Base-by-base conservation (phyloP, 2,329 filamentous ascomycete species). In the Phialocephala sp. region DNA sequence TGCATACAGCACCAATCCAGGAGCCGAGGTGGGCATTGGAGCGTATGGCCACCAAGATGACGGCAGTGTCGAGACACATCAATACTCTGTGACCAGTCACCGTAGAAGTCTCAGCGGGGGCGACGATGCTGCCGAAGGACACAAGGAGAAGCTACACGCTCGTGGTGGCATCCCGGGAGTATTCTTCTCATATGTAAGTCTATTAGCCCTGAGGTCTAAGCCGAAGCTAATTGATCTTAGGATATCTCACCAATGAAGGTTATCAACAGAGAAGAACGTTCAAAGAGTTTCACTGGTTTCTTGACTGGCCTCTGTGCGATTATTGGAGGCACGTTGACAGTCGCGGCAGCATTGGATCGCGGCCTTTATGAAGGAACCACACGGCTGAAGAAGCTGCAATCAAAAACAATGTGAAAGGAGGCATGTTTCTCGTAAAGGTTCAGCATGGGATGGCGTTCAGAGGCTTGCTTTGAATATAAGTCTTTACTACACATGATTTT, bases 171-270 rank as follows among this genome's bases (percentile, higher is more conserved):
- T 99, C 74, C 95, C 95, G 0, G 95, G 95, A 52, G 94, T 99
- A 15, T 99, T 99, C 83, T 98, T 99, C 82, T 97, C 93, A 71
- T 99, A 99, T 74, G 92, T 94, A 83, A 86, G 91, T 87, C 5
- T 32, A 41, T 8, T 43, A 15, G 56, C 37, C 8, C 32, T 18
- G 27, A 58, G 35, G 8, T 52, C 8, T 9, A 22, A 52, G 8
- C 60, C 37, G 37, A 45, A 56, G 54, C 68, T 72, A 75, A 78
- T 62, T 74, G 56, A 14, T 54, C 2, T 41, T 62, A 94, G 91
- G 95, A 99, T 74, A 99, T 99, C 78, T 98, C 94, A 1, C 95
- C 95, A 5, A 99, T 99, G 95, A 99, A 98, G 82, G 94, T 99
- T 67, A 91, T 99, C 80, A 99, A 99, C 83, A 91, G 94, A 63